Evolutionary conservation across 208 protist species (phyloP), one percentile per base, ranked within the genome.

Genomic region (Leishmania tarentolae): DNA sequence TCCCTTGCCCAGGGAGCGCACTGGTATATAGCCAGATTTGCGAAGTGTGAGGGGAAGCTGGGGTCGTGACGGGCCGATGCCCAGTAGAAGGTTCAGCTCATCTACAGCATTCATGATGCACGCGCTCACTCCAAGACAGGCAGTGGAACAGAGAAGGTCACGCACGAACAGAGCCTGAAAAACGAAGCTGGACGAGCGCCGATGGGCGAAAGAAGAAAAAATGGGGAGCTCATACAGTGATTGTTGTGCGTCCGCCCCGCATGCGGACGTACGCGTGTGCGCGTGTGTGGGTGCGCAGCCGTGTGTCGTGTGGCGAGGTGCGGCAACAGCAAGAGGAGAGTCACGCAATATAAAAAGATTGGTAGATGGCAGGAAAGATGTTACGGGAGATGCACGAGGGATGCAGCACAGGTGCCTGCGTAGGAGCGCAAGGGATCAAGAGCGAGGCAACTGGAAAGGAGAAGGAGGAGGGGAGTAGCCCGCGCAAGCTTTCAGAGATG

Each of bases 1-100:
- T 40, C 95, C 95, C 56, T 95, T 96, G n/a, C 95, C 95, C 31
- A 98, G 86, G n/a, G 85, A 73, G 17, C 91, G 86, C n/a, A 96
- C 88, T 9, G 90, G 78, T 7, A 79, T 65, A 76, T 96, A 97
- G 47, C 90, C 90, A 21, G 90, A 93, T 37, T 87, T 83, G 75
- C 91, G 87, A 15, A 97, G 85, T 1, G 92, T 92, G 56, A 94
- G 79, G 35, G 94, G 94, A 40, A 97, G 91, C 59, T 87, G 74
- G 28, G 94, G 93, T 31, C 88, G 88, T 31, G 88, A 81, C 0
- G 91, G 93, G 15, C 94, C 94, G 63, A 97, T 95, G 56, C 94
- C 94, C 46, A 97, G 92, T 5, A 95, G 88, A 28, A 92, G 83
- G 81, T 97, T 97, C 9, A 97, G 88, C 78, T 97, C 94, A 83